Evolutionary conservation across 768 basidiomycete genomes (phyloP), one percentile per base, ranked within the genome.

Genomic region (Russula dissimulans): DNA sequence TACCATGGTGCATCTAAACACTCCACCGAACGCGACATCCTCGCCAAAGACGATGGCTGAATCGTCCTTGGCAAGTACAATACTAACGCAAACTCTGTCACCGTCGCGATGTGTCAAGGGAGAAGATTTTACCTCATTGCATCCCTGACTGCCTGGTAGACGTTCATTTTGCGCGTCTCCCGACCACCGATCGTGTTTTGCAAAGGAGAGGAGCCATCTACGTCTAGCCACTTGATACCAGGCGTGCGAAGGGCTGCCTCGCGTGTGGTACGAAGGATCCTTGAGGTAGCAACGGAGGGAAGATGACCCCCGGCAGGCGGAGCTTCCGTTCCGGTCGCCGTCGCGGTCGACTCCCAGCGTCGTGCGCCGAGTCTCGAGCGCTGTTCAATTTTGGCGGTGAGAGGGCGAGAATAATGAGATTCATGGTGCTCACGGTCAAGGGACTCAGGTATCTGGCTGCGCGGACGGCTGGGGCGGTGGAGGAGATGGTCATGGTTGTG

Each of bases 151-250:
- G 95, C 90, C 70, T 97, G 94, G 72, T 93, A 97, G 65, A 87
- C 76, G 70, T 97, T 97, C 92, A 95, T 95, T 76, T 94, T 93
- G 65, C 91, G 82, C 22, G 91, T 95, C 72, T 92, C 89, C 53
- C 89, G 81, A 15, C 89, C 90, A 18, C 83, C 89, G 14, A 86
- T 74, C 42, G 82, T 77, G 39, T 74, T 73, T 45, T 71, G 73
- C 50, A 77, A 64, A 12, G 78, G 71, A 6, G 71, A 73, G 17
- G 74, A 71, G 18, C 72, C 69, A 53, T 81, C 82, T 39, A 83
- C 84, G 59, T 90, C 87, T 11, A 75, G 69, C 87, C 89, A 94
- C n/a, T 65, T 68, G 50, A 94, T 70, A 8, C 84, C 89, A 3
- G 86, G 84, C 0, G 89, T 86, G 46, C 83, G 84, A 10, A 95